phyloP scores from a whole-genome alignment of 768 basidiomycete species.

The Lactarius evosmus region DNA sequence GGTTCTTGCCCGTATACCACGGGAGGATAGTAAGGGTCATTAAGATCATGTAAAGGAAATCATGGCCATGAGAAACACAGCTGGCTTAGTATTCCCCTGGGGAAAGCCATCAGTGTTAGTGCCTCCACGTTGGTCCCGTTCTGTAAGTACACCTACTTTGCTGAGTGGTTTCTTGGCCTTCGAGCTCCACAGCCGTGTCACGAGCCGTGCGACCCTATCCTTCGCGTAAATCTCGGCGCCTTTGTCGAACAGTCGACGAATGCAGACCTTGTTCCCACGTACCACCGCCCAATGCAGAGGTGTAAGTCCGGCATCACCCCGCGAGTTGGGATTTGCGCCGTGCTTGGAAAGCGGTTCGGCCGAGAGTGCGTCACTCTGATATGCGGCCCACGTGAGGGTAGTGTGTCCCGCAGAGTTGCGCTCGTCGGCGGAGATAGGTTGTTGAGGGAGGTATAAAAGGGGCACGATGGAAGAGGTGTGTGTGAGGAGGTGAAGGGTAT shows the following conservation, averaged over 20 bases:
- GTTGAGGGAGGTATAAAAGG: constrained; percentile 84
- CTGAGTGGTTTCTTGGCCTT: constrained; percentile 71
- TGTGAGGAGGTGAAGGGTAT: constrained; percentile 90
- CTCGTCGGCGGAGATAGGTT: constrained; percentile 89
- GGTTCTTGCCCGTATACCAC: constrained; percentile 83
- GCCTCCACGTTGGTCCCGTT: constrained; percentile 2
- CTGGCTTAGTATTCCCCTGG: constrained; percentile 77
- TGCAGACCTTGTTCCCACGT: constrained; percentile 85
- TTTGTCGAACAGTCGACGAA: constrained; percentile 78
- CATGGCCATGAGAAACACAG: constrained; percentile 74
- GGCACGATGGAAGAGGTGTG: constrained; percentile 96
- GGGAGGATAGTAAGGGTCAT: constrained; percentile 79
- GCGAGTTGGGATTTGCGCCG: constrained; percentile 72
- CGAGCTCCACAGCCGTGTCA: constrained; percentile 94
- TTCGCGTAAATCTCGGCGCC: constrained; percentile 80
- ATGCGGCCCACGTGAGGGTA: constrained; percentile 97
- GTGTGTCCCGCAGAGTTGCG: constrained; percentile 92
- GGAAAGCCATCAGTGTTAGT: not conserved
- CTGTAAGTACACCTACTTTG: constrained; percentile 47
- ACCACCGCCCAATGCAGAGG: constrained; percentile 98
- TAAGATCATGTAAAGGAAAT: constrained; percentile 79
- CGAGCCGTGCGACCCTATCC: constrained; percentile 84
- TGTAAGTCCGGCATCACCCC: constrained; percentile 79
- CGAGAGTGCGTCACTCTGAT: constrained; percentile 95
- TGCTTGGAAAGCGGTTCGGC: constrained; percentile 88